Base-by-base conservation (phyloP, 164 flowering plant species). In the Tinospora cordifolia region DNA sequence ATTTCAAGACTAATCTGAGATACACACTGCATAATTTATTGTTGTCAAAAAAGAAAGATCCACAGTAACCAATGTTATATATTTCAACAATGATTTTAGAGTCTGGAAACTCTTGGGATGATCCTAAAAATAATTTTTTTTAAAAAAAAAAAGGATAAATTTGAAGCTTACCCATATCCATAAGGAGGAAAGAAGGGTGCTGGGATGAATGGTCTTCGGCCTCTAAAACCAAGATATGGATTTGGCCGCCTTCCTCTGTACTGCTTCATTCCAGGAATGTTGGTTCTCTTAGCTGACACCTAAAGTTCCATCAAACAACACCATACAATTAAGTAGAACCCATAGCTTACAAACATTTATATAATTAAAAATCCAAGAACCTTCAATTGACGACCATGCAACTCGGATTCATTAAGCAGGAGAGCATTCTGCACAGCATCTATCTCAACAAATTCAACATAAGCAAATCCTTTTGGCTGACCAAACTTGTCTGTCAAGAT, bases 391-490 rank as follows among this genome's bases (percentile, higher is more conserved):
- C 92, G 92, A 51, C 88, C 90, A 75, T 88, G 96, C 75, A 88
- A 77, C 75, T 87, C 92, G 8, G 96, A 80, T 71, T 88, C 90
- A 84, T 88, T 90, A 75, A 88, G 76, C 69, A 85, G 70, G 38
- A 90, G 77, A 63, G 96, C 92, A 79, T 86, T 82, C 75, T 83
- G 92, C 75, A 90, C 86, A 71, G 96, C 92, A 67, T 90, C 96
- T 65, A 75, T n/a, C 77, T 87, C 91, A 26, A 83, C 85, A 82
- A 88, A 90, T 73, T 90, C 96, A 38, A 88, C 92, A 67, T 90
- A 90, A 54, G 96, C 89, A 84, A 88, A 90, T 67, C 96, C 96
- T 75, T 90, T 88, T 3, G 95, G 88, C 75, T 85, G 92, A 62
- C 92, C 95, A 83, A 87, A 86, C 70, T 87, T 88, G 84, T 90